Base-by-base conservation (phyloP, 106 monocot species). In the Apostasia ramifera region DNA sequence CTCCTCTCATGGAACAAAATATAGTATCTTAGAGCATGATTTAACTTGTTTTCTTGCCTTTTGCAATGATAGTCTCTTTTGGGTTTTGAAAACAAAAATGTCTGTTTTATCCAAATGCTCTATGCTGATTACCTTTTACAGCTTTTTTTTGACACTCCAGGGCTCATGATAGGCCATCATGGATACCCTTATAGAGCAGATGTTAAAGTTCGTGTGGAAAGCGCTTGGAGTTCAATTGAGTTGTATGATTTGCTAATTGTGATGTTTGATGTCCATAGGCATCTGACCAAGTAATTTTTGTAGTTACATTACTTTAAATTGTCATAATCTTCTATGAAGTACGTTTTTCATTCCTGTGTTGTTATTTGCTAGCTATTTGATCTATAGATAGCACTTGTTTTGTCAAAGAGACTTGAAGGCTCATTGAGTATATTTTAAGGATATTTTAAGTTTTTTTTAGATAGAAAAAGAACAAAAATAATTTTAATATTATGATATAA, bases 61-160 rank as follows among this genome's bases (percentile, higher is more conserved):
- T 26, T 26, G 26, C 26, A 26, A 26, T 26, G 26, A 26, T 26
- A 26, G 26, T 26, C 26, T 26, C 26, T 26, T 26, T 26, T 26
- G 26, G 26, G 26, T 26, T 26, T 26, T 26, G 26, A 26, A 26
- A 26, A 26, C 26, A 26, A 26, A 26, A 26, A 26, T 26, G 26
- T 26, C 26, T 26, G 26, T 50, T 4, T 50, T 5, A 50, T 50
- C 8, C 12, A 65, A 48, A 37, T 26, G 65, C 43, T 65, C 15
- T 54, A 13, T n/a, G 57, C 68, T 80, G 57, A 84, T 40, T 60
- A 44, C 45, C 40, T 76, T 79, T 66, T 50, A 45, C 80, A 92
- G 97, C 90, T 89, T 74, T 85, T 98, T 42, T 93, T 90, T 90
- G 97, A 98, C 55, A 98, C 97, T 64, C 97, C 97, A 81, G 97